phyloP scores from a whole-genome alignment of 1,284 basidiomycete genomes.

The Phaffia rhodozyma region DNA sequence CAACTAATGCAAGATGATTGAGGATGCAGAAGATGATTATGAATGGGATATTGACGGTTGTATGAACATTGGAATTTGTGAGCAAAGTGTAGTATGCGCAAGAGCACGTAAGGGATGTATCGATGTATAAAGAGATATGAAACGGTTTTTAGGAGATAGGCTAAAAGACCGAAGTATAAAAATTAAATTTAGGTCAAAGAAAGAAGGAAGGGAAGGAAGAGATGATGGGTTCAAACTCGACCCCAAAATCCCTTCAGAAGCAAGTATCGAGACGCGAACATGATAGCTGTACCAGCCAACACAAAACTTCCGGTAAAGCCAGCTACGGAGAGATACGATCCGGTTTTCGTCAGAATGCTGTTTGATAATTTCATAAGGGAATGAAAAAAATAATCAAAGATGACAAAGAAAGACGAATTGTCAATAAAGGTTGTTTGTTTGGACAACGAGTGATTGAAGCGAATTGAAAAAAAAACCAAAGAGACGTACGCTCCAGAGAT shows the following conservation, averaged over 20 bases:
- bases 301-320: conserved; percentile 13
- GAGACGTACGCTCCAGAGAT: conserved; percentile 17
- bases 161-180: no score
- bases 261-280: neutral
- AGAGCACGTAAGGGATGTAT: no score
- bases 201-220: no score
- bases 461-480: neutral
- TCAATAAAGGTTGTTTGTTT: neutral
- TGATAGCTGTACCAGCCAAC: neutral
- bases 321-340: conserved; percentile 13
- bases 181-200: no score
- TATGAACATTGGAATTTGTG: no score
- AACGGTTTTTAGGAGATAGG: no score
- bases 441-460: no score
- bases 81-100: no score
- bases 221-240: conserved; percentile 1
- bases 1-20: no score
- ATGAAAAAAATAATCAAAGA: neutral
- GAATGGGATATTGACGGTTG: no score
- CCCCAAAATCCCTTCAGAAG: conserved; percentile 6
- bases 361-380: neutral
- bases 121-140: no score
- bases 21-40: no score
- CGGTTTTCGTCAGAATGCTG: conserved; percentile 1
- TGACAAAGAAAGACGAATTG: neutral